These are phyloP conservation scores for Ganoderma resinaceum DNA, from an alignment of 1,284 basidiomycete genomes.

Conservation along the genomic window DNA sequence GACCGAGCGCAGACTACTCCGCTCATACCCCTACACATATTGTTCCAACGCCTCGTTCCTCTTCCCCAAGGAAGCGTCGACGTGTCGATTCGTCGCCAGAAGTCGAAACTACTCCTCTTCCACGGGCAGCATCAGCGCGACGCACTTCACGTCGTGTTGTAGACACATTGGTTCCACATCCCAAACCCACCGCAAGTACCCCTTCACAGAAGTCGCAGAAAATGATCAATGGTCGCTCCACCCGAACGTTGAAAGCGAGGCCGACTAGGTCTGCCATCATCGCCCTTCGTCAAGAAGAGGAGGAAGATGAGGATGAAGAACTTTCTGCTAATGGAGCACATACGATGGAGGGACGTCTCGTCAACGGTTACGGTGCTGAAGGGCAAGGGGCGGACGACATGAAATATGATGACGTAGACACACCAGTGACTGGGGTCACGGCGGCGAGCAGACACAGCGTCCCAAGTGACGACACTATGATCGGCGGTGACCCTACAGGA, in stretches of 20 bases:
- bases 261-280: conserved; percentile 1
- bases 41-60: conserved; percentile 27
- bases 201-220: conserved; percentile 28
- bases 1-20: conserved; percentile 36
- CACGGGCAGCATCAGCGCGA: conserved; percentile 20
- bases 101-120: conserved; percentile 29
- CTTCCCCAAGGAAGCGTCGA: conserved; percentile 51
- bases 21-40: conserved; percentile 31
- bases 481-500: conserved; percentile 34
- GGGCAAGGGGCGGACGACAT: conserved; percentile 37
- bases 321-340: neutral
- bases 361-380: conserved; percentile 1
- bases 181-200: conserved; percentile 13
- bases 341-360: no score
- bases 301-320: conserved; percentile 3
- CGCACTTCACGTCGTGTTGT: conserved; percentile 20
- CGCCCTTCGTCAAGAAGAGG: conserved; percentile 5
- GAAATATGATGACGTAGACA: conserved; percentile 59
- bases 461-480: conserved; percentile 63
- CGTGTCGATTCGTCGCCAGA: conserved; percentile 51
- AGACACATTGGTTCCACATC: neutral
- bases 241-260: neutral
- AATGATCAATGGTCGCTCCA: conserved; percentile 23
- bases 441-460: conserved; percentile 54
- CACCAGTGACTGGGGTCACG: conserved; percentile 57